Percentiles rank a stretch among this genome's conserved stretches.
Conservation (phyloP, 2,329 filamentous ascomycete genomes). For the Ceratocystis harringtonii region DNA sequence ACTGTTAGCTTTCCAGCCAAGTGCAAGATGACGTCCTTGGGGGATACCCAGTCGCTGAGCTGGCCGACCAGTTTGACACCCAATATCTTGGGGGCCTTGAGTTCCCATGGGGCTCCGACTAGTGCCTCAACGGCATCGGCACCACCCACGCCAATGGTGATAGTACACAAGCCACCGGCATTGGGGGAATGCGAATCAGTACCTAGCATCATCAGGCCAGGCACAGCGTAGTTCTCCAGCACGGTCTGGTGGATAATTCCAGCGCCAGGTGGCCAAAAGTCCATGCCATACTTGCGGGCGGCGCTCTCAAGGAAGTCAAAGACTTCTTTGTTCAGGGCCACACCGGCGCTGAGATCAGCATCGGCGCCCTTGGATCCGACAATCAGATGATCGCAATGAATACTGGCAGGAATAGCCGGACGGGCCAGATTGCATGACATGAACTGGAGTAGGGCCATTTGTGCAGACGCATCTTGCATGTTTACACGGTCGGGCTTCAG, state of each 20-base stretch:
- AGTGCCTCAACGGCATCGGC: slow-evolving; percentile 95
- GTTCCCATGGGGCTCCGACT: slow-evolving; percentile 91
- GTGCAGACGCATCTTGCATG: slow-evolving; percentile 97
- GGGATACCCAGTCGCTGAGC: slow-evolving; percentile 78
- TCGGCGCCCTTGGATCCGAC: slow-evolving; percentile 85
- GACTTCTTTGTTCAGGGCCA: slow-evolving; percentile 87
- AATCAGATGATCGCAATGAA: slow-evolving; percentile 98
- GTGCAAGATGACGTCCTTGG: slow-evolving; percentile 88
- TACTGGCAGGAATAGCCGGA: slow-evolving; percentile 88
- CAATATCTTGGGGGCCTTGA: slow-evolving; percentile 83
- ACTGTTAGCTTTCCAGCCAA: slow-evolving; percentile 85
- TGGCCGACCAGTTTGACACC: slow-evolving; percentile 73
- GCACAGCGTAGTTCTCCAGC: slow-evolving; percentile 93
- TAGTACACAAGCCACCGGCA: slow-evolving; percentile 81
- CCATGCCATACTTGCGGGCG: slow-evolving; percentile 77
- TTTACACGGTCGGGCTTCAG: slow-evolving; percentile 94
- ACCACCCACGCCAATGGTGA: slow-evolving; percentile 93
- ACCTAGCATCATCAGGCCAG: slow-evolving; percentile 95
- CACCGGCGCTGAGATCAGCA: slow-evolving; percentile 68
- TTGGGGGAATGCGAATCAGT: slow-evolving; percentile 97
- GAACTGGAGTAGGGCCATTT: slow-evolving; percentile 97
- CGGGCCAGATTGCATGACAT: slow-evolving; percentile 87
- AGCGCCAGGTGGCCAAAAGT: slow-evolving; percentile 88
- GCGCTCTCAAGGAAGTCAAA: slow-evolving; percentile 96
- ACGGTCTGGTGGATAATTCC: slow-evolving; percentile 97